Percentiles rank a stretch among this genome's conserved stretches.
phyloP scores from a whole-genome alignment of 495 filamentous ascomycete species.

The Staphylotrichum tortipilum region DNA sequence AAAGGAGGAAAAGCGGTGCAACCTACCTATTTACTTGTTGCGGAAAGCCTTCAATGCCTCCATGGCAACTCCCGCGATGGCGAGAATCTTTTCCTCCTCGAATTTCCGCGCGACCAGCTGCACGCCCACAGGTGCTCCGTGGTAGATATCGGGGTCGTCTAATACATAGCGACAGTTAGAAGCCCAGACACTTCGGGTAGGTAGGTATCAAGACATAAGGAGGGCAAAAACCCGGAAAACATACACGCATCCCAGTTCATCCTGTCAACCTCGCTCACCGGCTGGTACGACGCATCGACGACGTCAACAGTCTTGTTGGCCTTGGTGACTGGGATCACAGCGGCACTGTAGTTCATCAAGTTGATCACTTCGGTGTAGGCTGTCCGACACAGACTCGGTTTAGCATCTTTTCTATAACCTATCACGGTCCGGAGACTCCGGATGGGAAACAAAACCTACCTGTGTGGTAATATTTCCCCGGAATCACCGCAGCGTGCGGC shows the following conservation, averaged over 20 bases:
- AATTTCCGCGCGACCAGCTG: neutral
- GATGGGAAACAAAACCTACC: neutral
- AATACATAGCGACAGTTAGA: too few relatives aligned
- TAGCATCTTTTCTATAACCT: too few relatives aligned
- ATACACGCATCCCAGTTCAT: neutral
- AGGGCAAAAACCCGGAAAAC: too few relatives aligned
- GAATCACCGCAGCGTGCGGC: slow-evolving; percentile 44
- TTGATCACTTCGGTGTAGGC: neutral
- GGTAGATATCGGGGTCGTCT: neutral
- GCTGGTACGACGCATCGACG: neutral
- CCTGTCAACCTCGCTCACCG: neutral
- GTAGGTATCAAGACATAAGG: too few relatives aligned
- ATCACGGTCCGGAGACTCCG: too few relatives aligned
- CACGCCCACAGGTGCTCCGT: neutral
- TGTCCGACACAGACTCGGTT: too few relatives aligned
- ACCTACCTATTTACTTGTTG: too few relatives aligned
- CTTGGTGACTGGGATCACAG: neutral
- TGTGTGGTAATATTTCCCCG: slow-evolving; percentile 23
- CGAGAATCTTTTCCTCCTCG: neutral
- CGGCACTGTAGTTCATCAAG: neutral
- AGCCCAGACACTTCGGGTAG: too few relatives aligned
- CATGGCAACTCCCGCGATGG: neutral
- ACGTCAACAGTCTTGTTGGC: neutral
- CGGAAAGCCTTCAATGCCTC: too few relatives aligned
- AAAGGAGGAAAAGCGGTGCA: too few relatives aligned